phyloP scores from a whole-genome alignment of 129 eudicot genomes.

The Saposhnikovia divaricata region DNA sequence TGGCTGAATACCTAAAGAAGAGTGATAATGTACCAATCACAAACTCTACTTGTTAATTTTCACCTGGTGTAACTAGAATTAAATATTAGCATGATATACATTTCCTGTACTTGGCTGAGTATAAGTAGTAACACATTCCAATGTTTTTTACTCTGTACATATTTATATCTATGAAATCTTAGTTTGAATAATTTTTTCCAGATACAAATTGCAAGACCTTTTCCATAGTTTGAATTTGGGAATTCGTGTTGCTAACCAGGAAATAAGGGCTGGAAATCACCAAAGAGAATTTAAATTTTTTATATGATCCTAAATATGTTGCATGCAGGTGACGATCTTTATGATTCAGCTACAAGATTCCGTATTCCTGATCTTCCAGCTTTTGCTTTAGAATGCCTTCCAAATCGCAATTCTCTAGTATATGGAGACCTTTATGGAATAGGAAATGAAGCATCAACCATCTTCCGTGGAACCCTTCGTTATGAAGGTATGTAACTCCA shows the following conservation, averaged over 20 bases:
- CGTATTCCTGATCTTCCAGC: slow-evolving; percentile 91
- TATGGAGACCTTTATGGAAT: slow-evolving; percentile 86
- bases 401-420: slow-evolving; percentile 77
- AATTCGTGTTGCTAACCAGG: not conserved
- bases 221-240: too few species aligned
- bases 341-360: slow-evolving; percentile 67
- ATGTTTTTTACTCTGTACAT: too few species aligned
- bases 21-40: not conserved
- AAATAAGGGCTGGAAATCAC: not conserved
- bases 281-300: not conserved
- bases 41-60: not conserved
- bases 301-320: not conserved
- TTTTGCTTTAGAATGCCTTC: slow-evolving; percentile 89
- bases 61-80: not conserved
- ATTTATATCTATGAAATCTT: too few species aligned
- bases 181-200: too few species aligned
- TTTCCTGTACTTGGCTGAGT: not conserved
- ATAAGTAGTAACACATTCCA: too few species aligned
- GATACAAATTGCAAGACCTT: too few species aligned
- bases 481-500: slow-evolving; percentile 59
- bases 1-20: not conserved
- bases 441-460: slow-evolving; percentile 69
- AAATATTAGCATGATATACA: not conserved
- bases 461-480: slow-evolving; percentile 94
- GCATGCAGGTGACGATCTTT: slow-evolving; percentile 68